Evolutionary conservation across 805 yeast species (phyloP).

Genomic region (Kuraishia hungarica): DNA sequence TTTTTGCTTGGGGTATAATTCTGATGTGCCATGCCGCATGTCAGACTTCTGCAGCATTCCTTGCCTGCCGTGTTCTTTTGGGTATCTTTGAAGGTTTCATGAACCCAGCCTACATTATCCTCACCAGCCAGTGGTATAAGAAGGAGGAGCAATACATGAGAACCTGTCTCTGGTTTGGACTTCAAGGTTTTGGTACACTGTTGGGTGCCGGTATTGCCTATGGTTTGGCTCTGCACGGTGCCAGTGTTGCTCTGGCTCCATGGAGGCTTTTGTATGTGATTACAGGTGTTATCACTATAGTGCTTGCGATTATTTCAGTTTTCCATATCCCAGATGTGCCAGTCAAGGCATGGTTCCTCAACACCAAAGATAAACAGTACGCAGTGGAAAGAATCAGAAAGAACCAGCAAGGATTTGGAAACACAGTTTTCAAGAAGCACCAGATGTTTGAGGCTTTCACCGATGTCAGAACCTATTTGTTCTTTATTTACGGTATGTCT

Average conservation of each 20-base stretch:
- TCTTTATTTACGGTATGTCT: conserved; percentile 33
- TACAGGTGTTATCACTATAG: conserved; percentile 43
- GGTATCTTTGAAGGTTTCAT: conserved; percentile 43
- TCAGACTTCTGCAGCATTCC: conserved; percentile 39
- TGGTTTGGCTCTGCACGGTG: conserved; percentile 33
- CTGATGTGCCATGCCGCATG: conserved; percentile 46
- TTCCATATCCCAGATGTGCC: conserved; percentile 45
- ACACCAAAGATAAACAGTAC: conserved; percentile 33
- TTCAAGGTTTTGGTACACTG: conserved; percentile 37
- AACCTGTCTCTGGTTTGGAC: conserved; percentile 31
- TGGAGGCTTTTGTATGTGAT: conserved; percentile 57
- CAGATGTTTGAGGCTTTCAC: conserved; percentile 39
- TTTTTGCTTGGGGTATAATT: conserved; percentile 46
- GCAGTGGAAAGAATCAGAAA: conserved; percentile 49
- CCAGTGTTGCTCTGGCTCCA: conserved; percentile 19
- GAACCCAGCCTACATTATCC: conserved; percentile 47
- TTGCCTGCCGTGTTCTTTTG: conserved; percentile 44
- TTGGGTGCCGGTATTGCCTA: conserved; percentile 48
- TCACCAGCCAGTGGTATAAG: conserved; percentile 43
- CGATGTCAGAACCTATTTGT: conserved; percentile 41
- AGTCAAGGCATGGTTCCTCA: conserved; percentile 30
- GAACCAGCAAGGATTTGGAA: conserved; percentile 56
- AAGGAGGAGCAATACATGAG: conserved; percentile 28
- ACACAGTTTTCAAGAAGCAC: conserved; percentile 38
- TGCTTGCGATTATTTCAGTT: conserved; percentile 36